phyloP scores from a whole-genome alignment of 176 grass and related monocot genomes.

The Avena sativa region DNA sequence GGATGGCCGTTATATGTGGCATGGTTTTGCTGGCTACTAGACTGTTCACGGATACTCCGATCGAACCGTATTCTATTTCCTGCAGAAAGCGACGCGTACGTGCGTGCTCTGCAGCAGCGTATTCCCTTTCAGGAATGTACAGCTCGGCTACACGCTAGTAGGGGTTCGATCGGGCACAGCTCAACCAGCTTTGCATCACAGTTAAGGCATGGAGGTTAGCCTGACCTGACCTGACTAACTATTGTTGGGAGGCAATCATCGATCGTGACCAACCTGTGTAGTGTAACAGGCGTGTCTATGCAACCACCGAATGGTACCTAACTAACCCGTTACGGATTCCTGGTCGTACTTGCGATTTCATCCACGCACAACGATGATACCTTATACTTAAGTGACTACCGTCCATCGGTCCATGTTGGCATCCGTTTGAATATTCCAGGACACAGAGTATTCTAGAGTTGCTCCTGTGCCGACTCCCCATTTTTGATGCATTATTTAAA shows the following conservation, averaged over 20 bases:
- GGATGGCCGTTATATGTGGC: constrained; percentile 31
- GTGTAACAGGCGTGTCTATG: constrained; percentile 7
- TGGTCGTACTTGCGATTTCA: background rate
- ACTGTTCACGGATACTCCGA: background rate
- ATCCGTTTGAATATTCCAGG: background rate
- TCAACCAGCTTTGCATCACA: constrained; percentile 22
- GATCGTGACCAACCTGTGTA: constrained; percentile 11
- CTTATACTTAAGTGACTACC: background rate
- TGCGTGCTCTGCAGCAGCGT: background rate
- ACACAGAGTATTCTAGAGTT: constrained; percentile 1
- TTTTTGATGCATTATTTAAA: background rate
- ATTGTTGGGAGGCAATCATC: constrained; percentile 38
- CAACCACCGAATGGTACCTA: constrained; percentile 30
- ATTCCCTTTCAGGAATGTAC: background rate
- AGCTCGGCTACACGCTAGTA: background rate
- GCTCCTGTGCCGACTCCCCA: background rate
- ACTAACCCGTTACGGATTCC: constrained; percentile 19
- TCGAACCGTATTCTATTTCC: background rate
- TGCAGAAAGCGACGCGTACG: background rate
- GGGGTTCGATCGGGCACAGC: constrained; percentile 10
- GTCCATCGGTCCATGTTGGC: background rate
- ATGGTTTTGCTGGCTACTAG: background rate
- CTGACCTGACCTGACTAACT: background rate
- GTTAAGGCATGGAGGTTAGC: constrained; percentile 20
- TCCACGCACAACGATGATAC: background rate